These are phyloP conservation scores for Colletotrichum caudatum DNA, from an alignment of 2,329 filamentous ascomycete genomes.

Conservation along the genomic window DNA sequence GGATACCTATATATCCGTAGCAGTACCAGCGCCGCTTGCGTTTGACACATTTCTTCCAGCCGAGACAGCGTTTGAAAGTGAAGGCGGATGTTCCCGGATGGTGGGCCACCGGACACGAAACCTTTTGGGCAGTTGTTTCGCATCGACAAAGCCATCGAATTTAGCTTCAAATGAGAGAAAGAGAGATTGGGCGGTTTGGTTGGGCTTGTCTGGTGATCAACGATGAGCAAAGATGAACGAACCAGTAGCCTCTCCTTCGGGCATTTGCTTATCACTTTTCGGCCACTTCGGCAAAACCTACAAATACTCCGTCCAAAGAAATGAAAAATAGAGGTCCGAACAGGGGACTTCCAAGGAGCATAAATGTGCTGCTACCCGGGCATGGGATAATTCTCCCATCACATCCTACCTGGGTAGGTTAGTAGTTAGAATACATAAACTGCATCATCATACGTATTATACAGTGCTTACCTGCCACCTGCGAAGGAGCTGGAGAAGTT, in stretches of 20 bases:
- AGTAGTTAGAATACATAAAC: too few species aligned
- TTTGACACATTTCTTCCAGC: neutral
- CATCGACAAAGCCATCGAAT: neutral
- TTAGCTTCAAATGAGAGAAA: neutral
- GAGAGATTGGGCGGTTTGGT: neutral
- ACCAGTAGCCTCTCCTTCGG: neutral
- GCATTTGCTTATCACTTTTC: slow-evolving; percentile 16
- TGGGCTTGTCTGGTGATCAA: neutral
- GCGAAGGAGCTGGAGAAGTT: neutral
- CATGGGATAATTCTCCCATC: slow-evolving; percentile 24
- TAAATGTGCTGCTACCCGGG: neutral
- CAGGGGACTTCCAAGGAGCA: slow-evolving; percentile 10
- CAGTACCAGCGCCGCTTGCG: neutral
- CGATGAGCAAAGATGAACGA: neutral
- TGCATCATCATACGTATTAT: too few species aligned
- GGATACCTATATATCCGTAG: too few species aligned
- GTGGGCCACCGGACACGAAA: slow-evolving; percentile 16
- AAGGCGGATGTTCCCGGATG: slow-evolving; percentile 23
- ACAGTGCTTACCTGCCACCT: too few species aligned
- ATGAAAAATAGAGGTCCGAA: neutral
- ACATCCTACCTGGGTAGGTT: neutral
- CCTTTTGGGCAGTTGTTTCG: slow-evolving; percentile 31
- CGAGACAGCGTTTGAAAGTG: neutral
- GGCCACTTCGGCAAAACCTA: slow-evolving; percentile 14
- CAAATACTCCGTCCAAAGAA: neutral